Conservation (phyloP, 257 asterid genomes). For the Striga asiatica region DNA sequence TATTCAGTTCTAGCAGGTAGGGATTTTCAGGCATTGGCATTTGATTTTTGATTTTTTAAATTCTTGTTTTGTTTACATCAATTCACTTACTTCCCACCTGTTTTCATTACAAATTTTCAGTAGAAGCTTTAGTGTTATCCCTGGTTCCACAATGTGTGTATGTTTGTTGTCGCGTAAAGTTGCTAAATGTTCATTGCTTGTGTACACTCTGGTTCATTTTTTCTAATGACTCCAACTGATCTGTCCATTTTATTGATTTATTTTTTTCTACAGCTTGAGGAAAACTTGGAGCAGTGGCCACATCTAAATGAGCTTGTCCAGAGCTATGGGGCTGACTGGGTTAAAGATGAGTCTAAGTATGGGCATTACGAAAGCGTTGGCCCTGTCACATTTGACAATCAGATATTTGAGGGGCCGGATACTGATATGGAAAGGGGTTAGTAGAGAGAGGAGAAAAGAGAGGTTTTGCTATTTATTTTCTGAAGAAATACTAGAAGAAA, state of each 20-base stretch:
- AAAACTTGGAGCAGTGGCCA: conserved; percentile 97
- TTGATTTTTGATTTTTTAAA: conserved; percentile 3
- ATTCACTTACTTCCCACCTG: background rate
- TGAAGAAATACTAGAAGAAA: conserved; percentile 8
- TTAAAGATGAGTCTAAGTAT: conserved; percentile 79
- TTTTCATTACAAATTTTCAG: background rate
- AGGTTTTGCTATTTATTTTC: conserved; percentile 2
- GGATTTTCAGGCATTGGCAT: background rate
- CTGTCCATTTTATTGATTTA: conserved; percentile 5
- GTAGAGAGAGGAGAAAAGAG: conserved; percentile 6
- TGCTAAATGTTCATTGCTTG: conserved; percentile 1
- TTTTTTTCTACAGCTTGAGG: conserved; percentile 51
- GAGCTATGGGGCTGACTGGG: conserved; percentile 87
- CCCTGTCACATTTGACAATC: conserved; percentile 58
- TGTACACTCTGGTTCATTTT: conserved; percentile 4
- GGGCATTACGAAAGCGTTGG: conserved; percentile 86
- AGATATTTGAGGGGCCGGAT: conserved; percentile 90
- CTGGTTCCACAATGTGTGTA: conserved; percentile 2
- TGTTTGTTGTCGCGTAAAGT: conserved; percentile 13
- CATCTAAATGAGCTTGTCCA: conserved; percentile 95
- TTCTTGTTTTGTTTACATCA: background rate
- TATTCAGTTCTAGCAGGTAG: background rate
- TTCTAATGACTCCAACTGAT: background rate
- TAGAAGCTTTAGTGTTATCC: too few relatives aligned
- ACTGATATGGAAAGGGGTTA: conserved; percentile 92